Percentiles rank a stretch among this genome's conserved stretches.
phyloP scores from a whole-genome alignment of 768 basidiomycete species.

The Rhodotorula graminis region DNA sequence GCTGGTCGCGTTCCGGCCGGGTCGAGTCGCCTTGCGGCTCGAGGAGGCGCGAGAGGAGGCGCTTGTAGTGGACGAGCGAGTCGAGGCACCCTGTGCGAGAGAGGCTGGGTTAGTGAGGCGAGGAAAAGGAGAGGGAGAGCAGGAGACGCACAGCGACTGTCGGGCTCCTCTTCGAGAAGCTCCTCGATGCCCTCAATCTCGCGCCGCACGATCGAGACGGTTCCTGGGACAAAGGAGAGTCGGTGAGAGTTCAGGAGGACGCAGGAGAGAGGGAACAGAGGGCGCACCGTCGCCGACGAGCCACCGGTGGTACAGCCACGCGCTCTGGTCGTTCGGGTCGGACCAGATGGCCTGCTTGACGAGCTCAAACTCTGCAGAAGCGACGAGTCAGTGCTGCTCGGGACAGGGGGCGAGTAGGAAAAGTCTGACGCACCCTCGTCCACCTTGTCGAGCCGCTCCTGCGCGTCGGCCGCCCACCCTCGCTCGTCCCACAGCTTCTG shows the following conservation, averaged over 20 bases:
- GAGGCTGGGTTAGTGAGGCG: no score
- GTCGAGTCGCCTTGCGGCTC: constrained; percentile 43
- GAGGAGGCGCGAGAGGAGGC: constrained; percentile 57
- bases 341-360: constrained; percentile 93
- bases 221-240: constrained; percentile 50
- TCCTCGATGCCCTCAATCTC: constrained; percentile 79
- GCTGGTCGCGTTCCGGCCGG: constrained; percentile 52
- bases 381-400: not conserved
- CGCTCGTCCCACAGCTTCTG: constrained; percentile 58
- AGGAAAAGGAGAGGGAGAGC: not conserved
- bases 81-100: constrained; percentile 81
- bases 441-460: constrained; percentile 55
- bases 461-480: constrained; percentile 50
- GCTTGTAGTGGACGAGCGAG: constrained; percentile 77
- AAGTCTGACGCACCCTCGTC: constrained; percentile 60
- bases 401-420: no score
- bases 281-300: constrained; percentile 69
- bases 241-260: not conserved
- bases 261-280: not conserved
- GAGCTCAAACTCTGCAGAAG: constrained; percentile 75
- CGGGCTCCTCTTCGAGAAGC: constrained; percentile 78
- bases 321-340: constrained; percentile 91
- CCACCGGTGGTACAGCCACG: constrained; percentile 99
- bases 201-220: constrained; percentile 59
- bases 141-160: constrained; percentile 72